A percentile compares a stretch with the other conserved stretches of the same genome.
These are phyloP conservation scores for Eustoma russellianum DNA, from an alignment of 257 asterid species.

Conservation along the genomic window DNA sequence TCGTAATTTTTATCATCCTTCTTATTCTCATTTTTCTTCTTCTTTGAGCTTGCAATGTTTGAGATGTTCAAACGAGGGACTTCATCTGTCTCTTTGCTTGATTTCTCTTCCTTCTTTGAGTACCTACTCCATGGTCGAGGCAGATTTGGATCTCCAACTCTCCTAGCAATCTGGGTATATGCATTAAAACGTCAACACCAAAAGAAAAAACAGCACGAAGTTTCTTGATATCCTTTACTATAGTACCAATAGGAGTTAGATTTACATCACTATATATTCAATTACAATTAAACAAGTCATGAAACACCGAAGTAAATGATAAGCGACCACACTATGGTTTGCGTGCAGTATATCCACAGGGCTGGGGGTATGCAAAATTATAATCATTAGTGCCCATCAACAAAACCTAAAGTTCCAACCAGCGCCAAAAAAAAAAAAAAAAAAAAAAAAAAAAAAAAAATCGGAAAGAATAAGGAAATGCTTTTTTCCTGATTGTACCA, in stretches of 20 bases:
- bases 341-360: too few species aligned
- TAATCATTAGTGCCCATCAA: too few species aligned
- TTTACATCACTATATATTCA: not conserved
- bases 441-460: not conserved
- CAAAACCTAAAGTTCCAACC: too few species aligned
- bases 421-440: too few species aligned
- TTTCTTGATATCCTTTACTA: not conserved
- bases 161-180: constrained; percentile 69
- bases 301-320: too few species aligned
- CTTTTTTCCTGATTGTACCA: not conserved
- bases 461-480: constrained; percentile 4
- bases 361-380: too few species aligned
- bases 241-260: constrained; percentile 4
- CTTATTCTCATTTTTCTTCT: constrained; percentile 31
- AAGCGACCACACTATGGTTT: too few species aligned
- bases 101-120: constrained; percentile 47
- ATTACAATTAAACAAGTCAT: too few species aligned
- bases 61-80: constrained; percentile 20
- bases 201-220: not conserved
- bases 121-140: constrained; percentile 97
- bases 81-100: constrained; percentile 31
- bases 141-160: constrained; percentile 72
- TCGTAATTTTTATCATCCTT: constrained; percentile 46
- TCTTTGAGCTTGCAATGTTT: constrained; percentile 20
- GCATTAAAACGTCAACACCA: constrained; percentile 16